phyloP scores from a whole-genome alignment of 2,329 filamentous ascomycete genomes.

The Alternaria sp. region DNA sequence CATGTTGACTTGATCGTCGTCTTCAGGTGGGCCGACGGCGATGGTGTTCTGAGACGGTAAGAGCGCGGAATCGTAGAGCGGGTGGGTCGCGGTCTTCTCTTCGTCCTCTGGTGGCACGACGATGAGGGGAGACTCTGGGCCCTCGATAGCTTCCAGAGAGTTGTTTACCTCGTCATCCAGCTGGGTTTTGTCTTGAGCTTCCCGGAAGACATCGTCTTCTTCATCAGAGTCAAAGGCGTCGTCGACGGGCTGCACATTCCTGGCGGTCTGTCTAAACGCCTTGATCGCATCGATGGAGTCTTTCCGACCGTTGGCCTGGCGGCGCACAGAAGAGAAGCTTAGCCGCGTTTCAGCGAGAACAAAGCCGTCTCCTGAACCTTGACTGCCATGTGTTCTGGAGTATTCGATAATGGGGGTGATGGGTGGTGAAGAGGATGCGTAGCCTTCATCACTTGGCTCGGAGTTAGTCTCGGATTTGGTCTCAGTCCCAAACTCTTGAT shows the following conservation, averaged over 20 bases:
- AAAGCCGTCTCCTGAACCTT: neutral
- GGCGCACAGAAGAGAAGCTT: neutral
- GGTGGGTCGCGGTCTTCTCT: neutral
- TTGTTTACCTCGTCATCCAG: neutral
- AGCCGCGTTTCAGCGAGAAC: neutral
- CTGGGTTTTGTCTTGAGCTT: neutral
- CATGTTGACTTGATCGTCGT: neutral
- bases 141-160: neutral
- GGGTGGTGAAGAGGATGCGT: constrained; percentile 18
- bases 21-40: neutral
- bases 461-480: neutral
- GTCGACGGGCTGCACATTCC: neutral
- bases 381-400: neutral
- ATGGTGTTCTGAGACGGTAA: neutral
- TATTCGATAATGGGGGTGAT: neutral
- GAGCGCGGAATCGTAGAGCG: neutral
- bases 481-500: neutral
- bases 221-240: neutral
- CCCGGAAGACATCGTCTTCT: neutral
- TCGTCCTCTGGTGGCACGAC: neutral
- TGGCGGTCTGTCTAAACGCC: neutral
- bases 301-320: neutral
- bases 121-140: neutral
- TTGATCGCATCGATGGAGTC: constrained; percentile 20
- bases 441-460: constrained; percentile 17